Evolutionary conservation across 1,284 basidiomycete species (phyloP), one percentile per base, ranked within the genome.

Genomic region (Abortiporus biennis): DNA sequence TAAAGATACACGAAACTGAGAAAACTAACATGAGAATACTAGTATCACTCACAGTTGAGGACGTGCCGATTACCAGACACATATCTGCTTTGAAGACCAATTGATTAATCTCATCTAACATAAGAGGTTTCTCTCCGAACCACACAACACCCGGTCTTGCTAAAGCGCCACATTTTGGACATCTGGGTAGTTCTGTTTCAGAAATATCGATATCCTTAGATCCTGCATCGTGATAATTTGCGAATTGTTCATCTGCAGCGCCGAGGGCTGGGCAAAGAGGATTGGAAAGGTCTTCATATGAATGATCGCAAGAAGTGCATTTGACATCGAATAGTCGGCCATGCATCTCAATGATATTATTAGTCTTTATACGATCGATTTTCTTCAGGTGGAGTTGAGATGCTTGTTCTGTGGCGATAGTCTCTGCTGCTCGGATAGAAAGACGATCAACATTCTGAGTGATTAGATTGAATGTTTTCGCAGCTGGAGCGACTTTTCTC

Each of bases 371-470:
- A n/a, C n/a, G n/a, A n/a, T 45, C 46, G 12, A 47, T 32, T 6
- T 50, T 41, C 8, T 42, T 42, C 11, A 40, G 30, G 27, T 13
- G 36, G 31, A 17, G 30, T 17, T 21, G 43, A 27, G 24, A 32
- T 19, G 40, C 27, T 29, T 29, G 43, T 11, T 38, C 37, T 13
- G 36, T 25, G 9, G 42, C 35, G 22, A 58, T 41, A 2, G 47
- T 40, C 19, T 56, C 41, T 6, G 65, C 48, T 2, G 71, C 69
- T 21, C 63, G 52, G n/a, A 44, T 44, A 47, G 73, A 76, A 9
- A 84, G 67, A 3, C 76, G 74, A 49, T 85, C 81, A 21, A 85
- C 75, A 53, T 85, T 84, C 55, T 84, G 80, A 9, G 80, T 83
- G 43, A 82, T 68, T 24, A 81, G 65, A 3, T 71, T 69, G 53